Percentiles rank a stretch among this genome's conserved stretches.
Conservation (phyloP, 75 land plant species). For the Sequoiadendron giganteum region DNA sequence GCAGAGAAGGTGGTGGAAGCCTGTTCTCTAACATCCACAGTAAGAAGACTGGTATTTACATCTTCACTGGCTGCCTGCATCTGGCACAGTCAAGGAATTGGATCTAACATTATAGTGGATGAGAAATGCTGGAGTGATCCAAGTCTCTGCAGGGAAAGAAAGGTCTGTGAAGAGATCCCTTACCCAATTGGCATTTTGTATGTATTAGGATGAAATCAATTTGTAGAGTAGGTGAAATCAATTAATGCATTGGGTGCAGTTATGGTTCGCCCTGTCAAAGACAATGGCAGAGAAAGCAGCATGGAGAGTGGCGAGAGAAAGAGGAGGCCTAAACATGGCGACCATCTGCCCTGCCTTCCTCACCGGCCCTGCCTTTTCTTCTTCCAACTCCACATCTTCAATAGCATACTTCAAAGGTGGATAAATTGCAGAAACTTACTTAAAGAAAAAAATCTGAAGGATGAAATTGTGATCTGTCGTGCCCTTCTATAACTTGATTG, state of each 20-base stretch:
- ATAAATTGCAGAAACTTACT: background rate
- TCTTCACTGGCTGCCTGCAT: conserved; percentile 55
- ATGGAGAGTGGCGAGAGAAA: conserved; percentile 52
- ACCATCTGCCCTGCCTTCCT: conserved; percentile 54
- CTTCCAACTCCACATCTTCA: conserved; percentile 27
- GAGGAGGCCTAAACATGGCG: conserved; percentile 27
- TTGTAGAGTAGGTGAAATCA: background rate
- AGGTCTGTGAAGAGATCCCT: conserved; percentile 23
- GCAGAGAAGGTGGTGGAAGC: conserved; percentile 54
- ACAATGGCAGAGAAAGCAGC: conserved; percentile 69
- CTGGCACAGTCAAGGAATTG: conserved; percentile 17
- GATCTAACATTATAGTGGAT: conserved; percentile 15
- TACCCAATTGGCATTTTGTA: background rate
- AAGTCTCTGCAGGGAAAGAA: conserved; percentile 48
- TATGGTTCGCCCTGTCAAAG: conserved; percentile 68
- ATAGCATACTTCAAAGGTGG: conserved; percentile 72
- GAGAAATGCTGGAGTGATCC: conserved; percentile 59
- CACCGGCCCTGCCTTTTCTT: conserved; percentile 44
- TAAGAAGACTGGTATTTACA: conserved; percentile 50
- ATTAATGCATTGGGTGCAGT: conserved; percentile 23
- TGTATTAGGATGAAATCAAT: background rate
- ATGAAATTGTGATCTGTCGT: background rate
- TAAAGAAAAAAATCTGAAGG: too few relatives aligned
- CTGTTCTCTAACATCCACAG: conserved; percentile 31
- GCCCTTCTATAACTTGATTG: background rate